A percentile compares a stretch with the other conserved stretches of the same genome.
phyloP scores from a whole-genome alignment of 139 green algal species.

The Volvox reticuliferus region DNA sequence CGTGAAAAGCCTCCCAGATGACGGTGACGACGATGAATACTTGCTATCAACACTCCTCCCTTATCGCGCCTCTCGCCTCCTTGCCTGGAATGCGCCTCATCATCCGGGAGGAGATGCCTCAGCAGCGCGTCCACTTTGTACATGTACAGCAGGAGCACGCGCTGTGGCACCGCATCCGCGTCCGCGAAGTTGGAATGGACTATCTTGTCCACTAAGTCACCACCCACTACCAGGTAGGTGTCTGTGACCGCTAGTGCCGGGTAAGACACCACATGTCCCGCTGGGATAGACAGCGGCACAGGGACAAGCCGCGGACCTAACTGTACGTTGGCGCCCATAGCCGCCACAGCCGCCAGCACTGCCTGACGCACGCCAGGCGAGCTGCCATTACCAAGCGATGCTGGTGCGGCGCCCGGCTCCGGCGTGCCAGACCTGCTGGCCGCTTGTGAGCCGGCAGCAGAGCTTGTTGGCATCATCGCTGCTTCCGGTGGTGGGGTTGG shows the following conservation, averaged over 20 bases:
- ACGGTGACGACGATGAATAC: no score
- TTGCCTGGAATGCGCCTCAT: conserved; percentile 44
- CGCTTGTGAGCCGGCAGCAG: not conserved
- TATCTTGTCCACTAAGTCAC: conserved; percentile 38
- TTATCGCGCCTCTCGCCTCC: no score
- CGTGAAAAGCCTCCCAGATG: no score
- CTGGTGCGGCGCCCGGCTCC: not conserved
- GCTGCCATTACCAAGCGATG: not conserved
- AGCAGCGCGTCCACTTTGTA: conserved; percentile 59
- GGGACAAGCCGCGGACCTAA: not conserved
- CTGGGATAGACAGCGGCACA: not conserved
- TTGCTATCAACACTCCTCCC: no score
- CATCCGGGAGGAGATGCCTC: conserved; percentile 55
- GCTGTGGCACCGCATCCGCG: not conserved
- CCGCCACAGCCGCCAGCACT: not conserved
- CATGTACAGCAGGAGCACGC: conserved; percentile 43
- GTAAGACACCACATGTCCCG: not conserved
- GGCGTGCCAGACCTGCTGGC: not conserved
- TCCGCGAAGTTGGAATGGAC: conserved; percentile 20
- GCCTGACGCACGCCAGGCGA: not conserved
- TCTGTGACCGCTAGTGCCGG: conserved; percentile 30
- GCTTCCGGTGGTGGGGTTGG: not conserved
- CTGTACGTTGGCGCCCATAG: conserved; percentile 12
- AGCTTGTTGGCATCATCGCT: not conserved
- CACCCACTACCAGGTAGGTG: conserved; percentile 52